These are phyloP conservation scores for Fusarium virguliforme DNA, from an alignment of 2,329 filamentous ascomycete genomes.

Conservation along the genomic window DNA sequence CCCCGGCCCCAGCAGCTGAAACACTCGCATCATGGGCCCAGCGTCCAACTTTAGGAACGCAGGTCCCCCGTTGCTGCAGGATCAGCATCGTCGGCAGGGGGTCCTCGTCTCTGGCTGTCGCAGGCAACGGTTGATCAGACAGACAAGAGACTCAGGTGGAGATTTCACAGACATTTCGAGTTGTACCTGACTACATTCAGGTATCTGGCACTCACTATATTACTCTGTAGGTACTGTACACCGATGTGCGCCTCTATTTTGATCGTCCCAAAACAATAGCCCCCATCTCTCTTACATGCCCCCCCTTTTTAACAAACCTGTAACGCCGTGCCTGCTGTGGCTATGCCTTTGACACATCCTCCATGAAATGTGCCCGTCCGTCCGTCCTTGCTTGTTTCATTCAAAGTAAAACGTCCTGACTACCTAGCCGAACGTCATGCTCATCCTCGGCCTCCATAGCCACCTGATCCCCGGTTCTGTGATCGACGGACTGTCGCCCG, in stretches of 20 bases:
- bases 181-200: slow-evolving; percentile 3
- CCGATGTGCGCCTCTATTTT: slow-evolving; percentile 39
- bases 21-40: slow-evolving; percentile 30
- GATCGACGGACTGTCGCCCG: slow-evolving; percentile 80
- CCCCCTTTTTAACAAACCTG: slow-evolving; percentile 34
- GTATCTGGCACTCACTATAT: background rate
- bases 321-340: slow-evolving; percentile 44
- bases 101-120: slow-evolving; percentile 25
- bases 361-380: slow-evolving; percentile 12
- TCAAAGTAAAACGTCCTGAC: slow-evolving; percentile 16
- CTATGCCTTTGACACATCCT: slow-evolving; percentile 27
- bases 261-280: slow-evolving; percentile 25
- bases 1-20: slow-evolving; percentile 46
- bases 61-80: slow-evolving; percentile 15
- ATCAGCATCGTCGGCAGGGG: slow-evolving; percentile 26
- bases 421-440: slow-evolving; percentile 13
- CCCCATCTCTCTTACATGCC: slow-evolving; percentile 11
- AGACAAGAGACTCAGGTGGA: slow-evolving; percentile 29
- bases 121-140: slow-evolving; percentile 40
- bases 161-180: slow-evolving; percentile 10
- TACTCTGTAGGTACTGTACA: slow-evolving; percentile 20
- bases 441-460: slow-evolving; percentile 52
- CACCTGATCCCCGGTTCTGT: slow-evolving; percentile 55
- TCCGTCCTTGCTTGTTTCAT: slow-evolving; percentile 26
- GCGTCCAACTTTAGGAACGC: slow-evolving; percentile 28